Evolutionary conservation across 495 filamentous ascomycete species (phyloP).

Genomic region (Staphylotrichum tortipilum): DNA sequence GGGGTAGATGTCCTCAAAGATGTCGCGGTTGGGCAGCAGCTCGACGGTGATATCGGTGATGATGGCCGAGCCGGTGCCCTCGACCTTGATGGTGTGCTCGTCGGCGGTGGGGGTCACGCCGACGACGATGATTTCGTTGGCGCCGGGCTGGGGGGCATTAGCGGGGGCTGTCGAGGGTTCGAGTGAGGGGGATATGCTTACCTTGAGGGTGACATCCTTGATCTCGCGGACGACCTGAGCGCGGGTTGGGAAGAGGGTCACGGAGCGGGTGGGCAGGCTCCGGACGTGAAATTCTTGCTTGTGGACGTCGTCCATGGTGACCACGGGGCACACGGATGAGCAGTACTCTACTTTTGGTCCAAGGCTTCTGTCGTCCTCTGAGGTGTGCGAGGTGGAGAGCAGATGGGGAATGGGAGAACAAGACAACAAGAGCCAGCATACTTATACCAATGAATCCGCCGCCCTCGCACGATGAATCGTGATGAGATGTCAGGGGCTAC

Average conservation of each 20-base stretch:
- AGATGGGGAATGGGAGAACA: too few relatives aligned
- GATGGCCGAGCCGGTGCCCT: slow-evolving; percentile 52
- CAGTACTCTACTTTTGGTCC: too few relatives aligned
- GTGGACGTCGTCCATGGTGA: slow-evolving; percentile 23
- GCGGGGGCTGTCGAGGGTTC: background rate
- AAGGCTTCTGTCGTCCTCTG: too few relatives aligned
- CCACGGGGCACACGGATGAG: too few relatives aligned
- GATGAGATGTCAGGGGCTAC: background rate
- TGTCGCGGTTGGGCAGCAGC: slow-evolving; percentile 49
- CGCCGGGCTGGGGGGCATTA: slow-evolving; percentile 38
- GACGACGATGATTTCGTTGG: slow-evolving; percentile 56
- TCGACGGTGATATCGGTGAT: slow-evolving; percentile 62
- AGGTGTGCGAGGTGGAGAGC: too few relatives aligned
- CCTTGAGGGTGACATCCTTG: slow-evolving; percentile 49
- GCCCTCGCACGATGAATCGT: too few relatives aligned
- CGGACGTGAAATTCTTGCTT: slow-evolving; percentile 43
- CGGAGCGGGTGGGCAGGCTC: slow-evolving; percentile 49
- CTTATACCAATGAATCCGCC: too few relatives aligned
- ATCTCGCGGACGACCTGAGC: slow-evolving; percentile 58
- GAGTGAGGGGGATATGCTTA: slow-evolving; percentile 15
- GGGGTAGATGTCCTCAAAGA: slow-evolving; percentile 49
- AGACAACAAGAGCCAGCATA: too few relatives aligned
- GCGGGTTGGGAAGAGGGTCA: slow-evolving; percentile 52
- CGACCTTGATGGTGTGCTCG: slow-evolving; percentile 61
- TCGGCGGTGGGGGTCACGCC: slow-evolving; percentile 58